phyloP scores from a whole-genome alignment of 1,284 basidiomycete genomes.

The Albatrellus sp. region DNA sequence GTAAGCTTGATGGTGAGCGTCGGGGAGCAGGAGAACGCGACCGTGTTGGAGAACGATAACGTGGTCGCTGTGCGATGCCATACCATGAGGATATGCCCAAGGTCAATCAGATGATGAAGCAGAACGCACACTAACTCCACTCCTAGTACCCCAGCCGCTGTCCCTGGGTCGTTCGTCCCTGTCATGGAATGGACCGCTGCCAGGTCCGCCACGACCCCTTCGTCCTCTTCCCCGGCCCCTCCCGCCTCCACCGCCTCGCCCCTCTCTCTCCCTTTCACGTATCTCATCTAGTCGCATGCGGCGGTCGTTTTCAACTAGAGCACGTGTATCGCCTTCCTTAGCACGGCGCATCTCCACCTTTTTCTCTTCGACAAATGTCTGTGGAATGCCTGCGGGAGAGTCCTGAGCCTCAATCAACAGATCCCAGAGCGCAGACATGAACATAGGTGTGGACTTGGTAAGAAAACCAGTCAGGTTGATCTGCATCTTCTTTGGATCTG shows the following conservation, averaged over 20 bases:
- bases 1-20: constrained; percentile 10
- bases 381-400: constrained; percentile 82
- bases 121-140: constrained; percentile 26
- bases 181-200: neutral
- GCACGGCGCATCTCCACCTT: constrained; percentile 83
- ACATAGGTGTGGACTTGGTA: constrained; percentile 64
- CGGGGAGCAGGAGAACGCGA: constrained; percentile 9
- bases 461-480: constrained; percentile 90
- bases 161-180: constrained; percentile 24
- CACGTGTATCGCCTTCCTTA: constrained; percentile 57
- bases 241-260: constrained; percentile 27
- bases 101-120: constrained; percentile 1
- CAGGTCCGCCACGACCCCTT: constrained; percentile 13
- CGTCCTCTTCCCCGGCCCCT: constrained; percentile 21
- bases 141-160: constrained; percentile 17
- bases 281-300: constrained; percentile 58
- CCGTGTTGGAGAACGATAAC: constrained; percentile 22
- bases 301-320: constrained; percentile 61
- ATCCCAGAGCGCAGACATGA: constrained; percentile 86
- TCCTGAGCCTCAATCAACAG: constrained; percentile 84
- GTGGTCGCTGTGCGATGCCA: constrained; percentile 24
- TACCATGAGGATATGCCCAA: too few relatives aligned
- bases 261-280: constrained; percentile 38
- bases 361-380: constrained; percentile 91
- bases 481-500: constrained; percentile 93